Evolutionary conservation across 306 rosid genomes (phyloP), one percentile per base, ranked within the genome.

Genomic region (Malus fusca): DNA sequence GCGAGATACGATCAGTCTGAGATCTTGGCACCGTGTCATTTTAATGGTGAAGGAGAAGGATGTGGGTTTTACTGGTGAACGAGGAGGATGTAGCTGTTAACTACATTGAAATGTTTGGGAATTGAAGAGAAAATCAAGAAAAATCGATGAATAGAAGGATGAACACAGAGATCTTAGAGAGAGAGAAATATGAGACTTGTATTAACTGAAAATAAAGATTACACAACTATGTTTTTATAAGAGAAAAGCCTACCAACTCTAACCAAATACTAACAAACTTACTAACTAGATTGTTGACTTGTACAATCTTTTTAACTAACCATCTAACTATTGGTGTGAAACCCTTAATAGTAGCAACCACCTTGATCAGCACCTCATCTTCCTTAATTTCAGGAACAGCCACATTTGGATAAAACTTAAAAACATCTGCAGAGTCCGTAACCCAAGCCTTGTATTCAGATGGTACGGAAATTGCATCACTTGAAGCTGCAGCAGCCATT

Each of bases 361-460:
- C 90, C 82, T 90, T 88, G 84, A 88, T 71, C 28, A 92, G 88
- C 0, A 90, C 87, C 52, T 91, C 88, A 18, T 91, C 81, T 56
- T 89, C 85, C 33, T 75, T 78, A 7, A 82, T 26, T 37, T 80
- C 25, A 44, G 92, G 97, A 56, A 85, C 77, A 14, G 84, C 55
- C 18, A 86, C 79, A 65, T 66, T 84, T 1, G 78, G 5, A 53
- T 82, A 91, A 4, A 88, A 79, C 71, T 84, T 88, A 44, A 91
- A 83, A 75, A 82, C 37, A 5, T 33, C 7, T 33, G 37, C 7
- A 33, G 37, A 33, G 37, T 33, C 37, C 37, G 37, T 33, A 5
- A 33, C 37, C 37, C 82, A 91, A 35, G 84, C 89, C 80, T 87
- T 87, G 14, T 79, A 73, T 11, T 75, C 82, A 33, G 82, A 65